Evolutionary conservation across 75 land plant genomes (phyloP), one percentile per base, ranked within the genome.

Genomic region (Pinus taeda): DNA sequence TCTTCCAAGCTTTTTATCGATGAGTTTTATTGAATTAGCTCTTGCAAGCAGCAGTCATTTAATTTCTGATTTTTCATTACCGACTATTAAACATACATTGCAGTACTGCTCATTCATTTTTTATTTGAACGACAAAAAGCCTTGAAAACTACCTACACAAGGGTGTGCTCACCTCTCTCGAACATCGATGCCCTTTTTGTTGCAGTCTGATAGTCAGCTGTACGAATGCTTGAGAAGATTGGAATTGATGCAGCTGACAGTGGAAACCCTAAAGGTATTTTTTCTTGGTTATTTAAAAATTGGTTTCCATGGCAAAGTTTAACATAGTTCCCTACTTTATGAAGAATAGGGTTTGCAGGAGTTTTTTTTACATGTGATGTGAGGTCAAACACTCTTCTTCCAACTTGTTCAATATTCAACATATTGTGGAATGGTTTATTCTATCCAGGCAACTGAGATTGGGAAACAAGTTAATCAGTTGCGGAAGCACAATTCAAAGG

Each of bases 391-490:
- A 57, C 22, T 74, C 17, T 22, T n/a, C 29, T 57, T n/a, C 66
- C 14, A 55, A 12, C 3, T 42, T 69, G 24, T 69, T 69, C 13
- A 69, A 42, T 42, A 69, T 42, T 4, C 22, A 69, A 20, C n/a
- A n/a, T 20, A 6, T 42, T 49, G 9, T 62, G 65, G 13, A 49
- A 49, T 49, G 55, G 55, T 49, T 49, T 49, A 49, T 49, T 49
- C 12, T 49, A 9, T 37, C 65, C 89, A 96, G 98, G 87, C 84
- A 30, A 92, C 99, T 49, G 95, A 88, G 75, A 92, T 96, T 69
- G 99, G 99, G 39, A 94, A 83, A 83, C 81, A 90, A 66, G 98
- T 94, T 22, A 92, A 89, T 83, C 67, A 59, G 8, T 73, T 94
- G 37, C 77, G 93, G 60, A 92, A 88, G 76, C 98, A 96, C 81